Conservation (phyloP, 2,329 filamentous ascomycete species). For the Colletotrichum camelliae region DNA sequence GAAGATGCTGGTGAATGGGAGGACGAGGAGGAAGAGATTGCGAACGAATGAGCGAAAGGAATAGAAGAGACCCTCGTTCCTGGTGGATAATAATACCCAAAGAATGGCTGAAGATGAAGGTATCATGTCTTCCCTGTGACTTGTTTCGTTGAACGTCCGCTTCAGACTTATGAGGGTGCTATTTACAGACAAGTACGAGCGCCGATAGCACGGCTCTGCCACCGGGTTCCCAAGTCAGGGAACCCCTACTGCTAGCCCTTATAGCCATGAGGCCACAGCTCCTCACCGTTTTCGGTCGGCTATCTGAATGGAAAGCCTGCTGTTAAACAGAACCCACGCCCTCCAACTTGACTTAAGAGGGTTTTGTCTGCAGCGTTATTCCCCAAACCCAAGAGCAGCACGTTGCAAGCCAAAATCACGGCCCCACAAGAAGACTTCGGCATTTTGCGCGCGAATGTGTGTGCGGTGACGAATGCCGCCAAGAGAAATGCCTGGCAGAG, state of each 20-base stretch:
- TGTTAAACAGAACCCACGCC: no score
- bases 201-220: not conserved
- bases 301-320: not conserved
- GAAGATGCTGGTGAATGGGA: conserved; percentile 59
- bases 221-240: not conserved
- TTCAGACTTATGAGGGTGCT: not conserved
- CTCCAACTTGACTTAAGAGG: no score
- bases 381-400: not conserved
- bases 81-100: conserved; percentile 9
- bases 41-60: conserved; percentile 25
- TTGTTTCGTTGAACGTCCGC: not conserved
- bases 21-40: conserved; percentile 51
- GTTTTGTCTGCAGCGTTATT: no score
- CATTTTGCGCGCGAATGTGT: not conserved
- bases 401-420: not conserved
- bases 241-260: not conserved
- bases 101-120: not conserved
- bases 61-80: not conserved
- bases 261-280: no score
- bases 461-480: not conserved
- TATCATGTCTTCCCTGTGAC: not conserved
- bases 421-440: not conserved
- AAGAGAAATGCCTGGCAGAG: not conserved
- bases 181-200: not conserved
- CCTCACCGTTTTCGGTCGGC: not conserved